Evolutionary conservation across 805 yeast species (phyloP).

Genomic region (Barnettozyma botsteinii): DNA sequence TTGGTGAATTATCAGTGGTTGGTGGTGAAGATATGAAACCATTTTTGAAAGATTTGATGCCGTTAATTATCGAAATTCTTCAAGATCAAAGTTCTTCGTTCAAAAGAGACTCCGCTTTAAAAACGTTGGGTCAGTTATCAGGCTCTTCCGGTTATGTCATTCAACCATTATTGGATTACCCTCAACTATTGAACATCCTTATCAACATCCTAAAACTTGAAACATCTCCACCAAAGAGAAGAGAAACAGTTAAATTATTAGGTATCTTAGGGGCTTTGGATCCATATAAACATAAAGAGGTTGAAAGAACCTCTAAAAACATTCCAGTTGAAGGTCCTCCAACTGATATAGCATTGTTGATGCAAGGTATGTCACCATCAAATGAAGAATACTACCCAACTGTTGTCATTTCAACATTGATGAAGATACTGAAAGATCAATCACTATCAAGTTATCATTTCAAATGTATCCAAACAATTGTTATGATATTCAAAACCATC

Average conservation of each 20-base stretch:
- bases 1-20: conserved; percentile 84
- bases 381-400: conserved; percentile 92
- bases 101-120: conserved; percentile 85
- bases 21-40: conserved; percentile 81
- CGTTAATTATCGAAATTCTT: conserved; percentile 76
- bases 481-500: conserved; percentile 83
- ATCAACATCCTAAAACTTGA: conserved; percentile 81
- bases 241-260: conserved; percentile 83
- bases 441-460: conserved; percentile 84
- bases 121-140: conserved; percentile 82
- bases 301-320: conserved; percentile 62
- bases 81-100: conserved; percentile 88
- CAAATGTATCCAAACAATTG: conserved; percentile 88
- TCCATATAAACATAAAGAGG: conserved; percentile 91
- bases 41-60: conserved; percentile 75
- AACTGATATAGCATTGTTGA: conserved; percentile 79
- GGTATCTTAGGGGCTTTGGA: conserved; percentile 96
- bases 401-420: conserved; percentile 79
- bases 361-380: conserved; percentile 93
- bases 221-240: conserved; percentile 60
- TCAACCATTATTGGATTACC: conserved; percentile 87
- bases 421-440: conserved; percentile 79
- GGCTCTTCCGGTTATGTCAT: conserved; percentile 93
- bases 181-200: conserved; percentile 76
- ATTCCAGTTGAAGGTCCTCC: conserved; percentile 72